Percentiles rank a stretch among this genome's conserved stretches.
Evolutionary conservation across 495 filamentous ascomycete species (phyloP).

Genomic region (Hypoxylon crocopeplum): DNA sequence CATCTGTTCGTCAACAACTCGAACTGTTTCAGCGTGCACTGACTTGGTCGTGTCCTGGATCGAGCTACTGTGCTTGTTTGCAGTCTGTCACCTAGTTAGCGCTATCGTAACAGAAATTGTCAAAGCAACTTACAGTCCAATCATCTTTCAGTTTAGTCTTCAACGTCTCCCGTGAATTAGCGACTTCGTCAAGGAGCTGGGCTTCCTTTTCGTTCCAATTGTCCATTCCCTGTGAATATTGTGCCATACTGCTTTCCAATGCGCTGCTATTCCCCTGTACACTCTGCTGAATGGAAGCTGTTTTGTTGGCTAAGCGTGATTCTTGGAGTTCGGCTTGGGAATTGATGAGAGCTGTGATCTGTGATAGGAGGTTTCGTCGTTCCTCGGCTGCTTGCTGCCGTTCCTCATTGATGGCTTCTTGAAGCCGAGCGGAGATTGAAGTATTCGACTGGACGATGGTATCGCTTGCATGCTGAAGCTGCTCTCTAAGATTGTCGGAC

Average conservation of each 20-base stretch:
- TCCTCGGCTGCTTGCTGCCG: slow-evolving; percentile 74
- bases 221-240: slow-evolving; percentile 76
- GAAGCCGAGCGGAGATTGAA: slow-evolving; percentile 68
- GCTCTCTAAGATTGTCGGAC: slow-evolving; percentile 70
- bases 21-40: slow-evolving; percentile 89
- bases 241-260: slow-evolving; percentile 67
- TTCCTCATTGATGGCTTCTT: slow-evolving; percentile 78
- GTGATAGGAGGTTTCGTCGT: slow-evolving; percentile 71
- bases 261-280: slow-evolving; percentile 65
- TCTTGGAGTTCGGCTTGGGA: slow-evolving; percentile 76
- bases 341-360: slow-evolving; percentile 78
- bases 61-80: slow-evolving; percentile 78
- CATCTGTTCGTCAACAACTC: slow-evolving; percentile 89
- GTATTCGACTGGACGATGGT: slow-evolving; percentile 70
- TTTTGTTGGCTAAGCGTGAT: slow-evolving; percentile 67
- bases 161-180: slow-evolving; percentile 73
- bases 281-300: slow-evolving; percentile 66
- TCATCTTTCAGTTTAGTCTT: slow-evolving; percentile 86
- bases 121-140: slow-evolving; percentile 70
- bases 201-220: slow-evolving; percentile 74
- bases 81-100: slow-evolving; percentile 59
- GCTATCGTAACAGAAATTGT: not conserved
- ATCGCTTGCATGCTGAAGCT: slow-evolving; percentile 72
- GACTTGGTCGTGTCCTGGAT: slow-evolving; percentile 83
- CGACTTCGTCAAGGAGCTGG: slow-evolving; percentile 71